These are phyloP conservation scores for Pyrenula massariospora DNA, from an alignment of 495 filamentous ascomycete genomes.

Conservation along the genomic window DNA sequence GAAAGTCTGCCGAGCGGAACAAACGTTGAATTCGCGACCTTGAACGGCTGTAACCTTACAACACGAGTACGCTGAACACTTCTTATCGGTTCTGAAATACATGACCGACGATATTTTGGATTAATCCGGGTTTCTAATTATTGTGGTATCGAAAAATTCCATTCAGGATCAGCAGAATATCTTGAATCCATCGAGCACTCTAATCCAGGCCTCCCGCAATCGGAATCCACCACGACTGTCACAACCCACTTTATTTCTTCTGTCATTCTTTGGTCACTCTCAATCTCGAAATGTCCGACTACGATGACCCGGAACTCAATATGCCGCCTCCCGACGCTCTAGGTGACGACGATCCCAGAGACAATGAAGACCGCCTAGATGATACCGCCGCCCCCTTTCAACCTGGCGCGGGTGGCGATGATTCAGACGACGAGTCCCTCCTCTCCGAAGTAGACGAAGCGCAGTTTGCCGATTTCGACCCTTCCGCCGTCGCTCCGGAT, in stretches of 20 bases:
- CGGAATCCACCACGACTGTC: too few relatives aligned
- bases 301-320: conserved; percentile 14
- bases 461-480: conserved; percentile 87
- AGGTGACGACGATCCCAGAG: background rate
- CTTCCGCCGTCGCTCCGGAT: conserved; percentile 69
- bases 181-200: too few relatives aligned
- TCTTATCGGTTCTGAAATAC: too few relatives aligned
- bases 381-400: conserved; percentile 5
- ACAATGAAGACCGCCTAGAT: conserved; percentile 3
- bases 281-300: conserved; percentile 13
- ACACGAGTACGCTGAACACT: too few relatives aligned
- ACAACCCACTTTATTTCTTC: too few relatives aligned
- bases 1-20: background rate
- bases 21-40: background rate
- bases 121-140: too few relatives aligned
- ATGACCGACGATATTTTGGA: too few relatives aligned
- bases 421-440: conserved; percentile 73
- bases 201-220: too few relatives aligned
- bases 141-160: too few relatives aligned
- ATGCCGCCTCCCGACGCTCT: conserved; percentile 3
- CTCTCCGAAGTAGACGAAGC: conserved; percentile 93
- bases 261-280: too few relatives aligned
- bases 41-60: too few relatives aligned
- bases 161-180: too few relatives aligned
- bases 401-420: conserved; percentile 19